Evolutionary conservation across 805 yeast species (phyloP).

Genomic region (Isabelozyma gotoi): DNA sequence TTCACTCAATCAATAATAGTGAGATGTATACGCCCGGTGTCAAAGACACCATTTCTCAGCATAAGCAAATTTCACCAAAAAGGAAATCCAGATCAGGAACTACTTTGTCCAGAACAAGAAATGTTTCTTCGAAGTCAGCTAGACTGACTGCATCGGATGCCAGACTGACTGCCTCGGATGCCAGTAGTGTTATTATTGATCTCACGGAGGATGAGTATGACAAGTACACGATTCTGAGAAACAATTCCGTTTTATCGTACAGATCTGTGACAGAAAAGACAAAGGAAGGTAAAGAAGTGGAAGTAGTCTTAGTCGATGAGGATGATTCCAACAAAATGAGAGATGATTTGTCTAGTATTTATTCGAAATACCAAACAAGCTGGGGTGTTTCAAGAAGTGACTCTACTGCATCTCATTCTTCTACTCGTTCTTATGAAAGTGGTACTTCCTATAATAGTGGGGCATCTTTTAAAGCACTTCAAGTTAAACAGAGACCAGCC

Average conservation of each 20-base stretch:
- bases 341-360: slow-evolving; percentile 39
- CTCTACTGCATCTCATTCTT: slow-evolving; percentile 19
- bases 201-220: slow-evolving; percentile 41
- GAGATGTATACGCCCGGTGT: background rate
- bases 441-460: slow-evolving; percentile 19
- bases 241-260: slow-evolving; percentile 35
- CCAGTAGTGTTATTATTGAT: slow-evolving; percentile 40
- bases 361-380: slow-evolving; percentile 36
- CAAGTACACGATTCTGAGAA: slow-evolving; percentile 34
- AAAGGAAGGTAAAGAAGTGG: slow-evolving; percentile 38
- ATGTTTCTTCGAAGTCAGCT: slow-evolving; percentile 4
- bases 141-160: slow-evolving; percentile 22
- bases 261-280: slow-evolving; percentile 38
- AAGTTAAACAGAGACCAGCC: slow-evolving; percentile 6
- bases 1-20: background rate
- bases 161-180: slow-evolving; percentile 21
- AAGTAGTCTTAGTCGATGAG: slow-evolving; percentile 41
- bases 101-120: background rate
- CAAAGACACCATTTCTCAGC: background rate
- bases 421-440: slow-evolving; percentile 10
- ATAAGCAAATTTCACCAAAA: background rate
- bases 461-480: slow-evolving; percentile 15
- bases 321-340: slow-evolving; percentile 29
- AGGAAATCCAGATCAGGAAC: background rate
- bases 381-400: slow-evolving; percentile 24